Evolutionary conservation across 2,329 filamentous ascomycete species (phyloP).

Genomic region (Sarocladium kiliense): DNA sequence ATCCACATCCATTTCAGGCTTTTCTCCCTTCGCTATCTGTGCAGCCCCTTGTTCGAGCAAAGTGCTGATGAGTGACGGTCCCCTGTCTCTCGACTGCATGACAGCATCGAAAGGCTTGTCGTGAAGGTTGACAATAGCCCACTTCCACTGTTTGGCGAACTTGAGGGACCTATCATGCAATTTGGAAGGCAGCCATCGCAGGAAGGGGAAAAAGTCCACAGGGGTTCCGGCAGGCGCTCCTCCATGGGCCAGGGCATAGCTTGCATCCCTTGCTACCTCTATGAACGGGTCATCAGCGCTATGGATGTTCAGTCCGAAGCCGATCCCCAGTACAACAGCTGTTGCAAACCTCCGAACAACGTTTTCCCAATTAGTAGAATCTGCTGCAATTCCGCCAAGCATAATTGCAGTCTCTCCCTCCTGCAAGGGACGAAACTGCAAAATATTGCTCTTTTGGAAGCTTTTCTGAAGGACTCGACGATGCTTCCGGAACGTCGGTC

Average conservation of each 20-base stretch:
- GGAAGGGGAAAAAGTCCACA: slow-evolving; percentile 43
- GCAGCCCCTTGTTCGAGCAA: slow-evolving; percentile 20
- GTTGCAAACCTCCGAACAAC: slow-evolving; percentile 32
- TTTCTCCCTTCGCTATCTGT: slow-evolving; percentile 20
- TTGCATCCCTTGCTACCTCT: slow-evolving; percentile 28
- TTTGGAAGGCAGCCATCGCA: slow-evolving; percentile 34
- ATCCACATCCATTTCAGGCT: slow-evolving; percentile 29
- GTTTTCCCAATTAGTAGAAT: slow-evolving; percentile 30
- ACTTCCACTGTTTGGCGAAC: slow-evolving; percentile 23
- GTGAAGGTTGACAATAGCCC: slow-evolving; percentile 34
- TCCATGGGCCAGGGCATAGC: slow-evolving; percentile 22
- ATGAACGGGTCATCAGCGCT: slow-evolving; percentile 33
- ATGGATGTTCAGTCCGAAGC: slow-evolving; percentile 35
- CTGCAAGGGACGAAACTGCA: slow-evolving; percentile 28
- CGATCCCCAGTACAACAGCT: slow-evolving; percentile 36
- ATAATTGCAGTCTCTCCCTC: slow-evolving; percentile 25
- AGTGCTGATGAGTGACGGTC: slow-evolving; percentile 20
- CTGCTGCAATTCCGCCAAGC: slow-evolving; percentile 23
- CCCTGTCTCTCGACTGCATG: slow-evolving; percentile 17
- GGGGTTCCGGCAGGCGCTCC: slow-evolving; percentile 28
- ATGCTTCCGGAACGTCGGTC: slow-evolving; percentile 36
- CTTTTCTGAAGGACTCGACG: slow-evolving; percentile 36
- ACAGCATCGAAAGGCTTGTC: slow-evolving; percentile 37
- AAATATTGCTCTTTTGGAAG: slow-evolving; percentile 34
- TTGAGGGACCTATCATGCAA: slow-evolving; percentile 24